Percentiles rank a stretch among this genome's conserved stretches.
phyloP scores from a whole-genome alignment of 139 green algal genomes.

The Trebouxia sp. region DNA sequence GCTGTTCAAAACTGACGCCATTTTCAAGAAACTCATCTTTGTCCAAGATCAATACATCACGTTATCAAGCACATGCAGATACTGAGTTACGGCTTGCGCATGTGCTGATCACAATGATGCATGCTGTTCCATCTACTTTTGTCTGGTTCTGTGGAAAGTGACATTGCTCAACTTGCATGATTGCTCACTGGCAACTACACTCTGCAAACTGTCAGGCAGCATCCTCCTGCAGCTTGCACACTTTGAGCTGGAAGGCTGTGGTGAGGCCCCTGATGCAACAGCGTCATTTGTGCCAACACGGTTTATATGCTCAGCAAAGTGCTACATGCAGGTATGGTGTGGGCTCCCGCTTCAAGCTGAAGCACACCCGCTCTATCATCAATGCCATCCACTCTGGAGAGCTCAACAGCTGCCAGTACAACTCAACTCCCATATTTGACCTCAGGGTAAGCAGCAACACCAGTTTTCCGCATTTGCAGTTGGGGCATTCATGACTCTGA shows the following conservation, averaged over 20 bases:
- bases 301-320: not conserved
- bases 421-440: conserved; percentile 79
- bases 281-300: not conserved
- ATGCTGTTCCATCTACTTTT: too few species aligned
- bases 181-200: too few species aligned
- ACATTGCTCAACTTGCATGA: too few species aligned
- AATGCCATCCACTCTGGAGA: conserved; percentile 93
- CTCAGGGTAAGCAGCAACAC: conserved; percentile 58
- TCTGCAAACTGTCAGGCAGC: too few species aligned
- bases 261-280: too few species aligned
- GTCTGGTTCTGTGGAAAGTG: too few species aligned
- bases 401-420: conserved; percentile 62
- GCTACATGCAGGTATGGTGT: conserved; percentile 73
- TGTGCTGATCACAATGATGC: too few species aligned
- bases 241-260: too few species aligned
- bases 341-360: conserved; percentile 87
- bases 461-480: not conserved
- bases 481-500: not conserved
- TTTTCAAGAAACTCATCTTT: not conserved
- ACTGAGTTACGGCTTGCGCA: too few species aligned
- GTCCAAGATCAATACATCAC: not conserved
- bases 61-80: too few species aligned
- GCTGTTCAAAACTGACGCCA: not conserved
- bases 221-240: too few species aligned
- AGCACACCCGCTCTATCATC: conserved; percentile 93